A percentile compares a stretch with the other conserved stretches of the same genome.
phyloP scores from a whole-genome alignment of 495 filamentous ascomycete species.

The Penicillium coffeae region DNA sequence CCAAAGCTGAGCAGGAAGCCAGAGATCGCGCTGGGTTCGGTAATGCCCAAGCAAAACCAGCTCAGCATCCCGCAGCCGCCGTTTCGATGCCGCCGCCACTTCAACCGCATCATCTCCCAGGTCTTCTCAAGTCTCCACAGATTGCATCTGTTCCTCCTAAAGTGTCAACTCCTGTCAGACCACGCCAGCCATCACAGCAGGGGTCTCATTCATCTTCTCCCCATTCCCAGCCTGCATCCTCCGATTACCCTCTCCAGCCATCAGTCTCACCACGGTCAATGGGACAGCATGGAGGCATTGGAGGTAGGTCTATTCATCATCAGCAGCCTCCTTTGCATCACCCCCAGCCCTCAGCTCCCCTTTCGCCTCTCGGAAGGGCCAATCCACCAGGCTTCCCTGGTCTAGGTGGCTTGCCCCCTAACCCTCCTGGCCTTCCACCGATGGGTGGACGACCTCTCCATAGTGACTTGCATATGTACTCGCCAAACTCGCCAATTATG shows the following conservation, averaged over 20 bases:
- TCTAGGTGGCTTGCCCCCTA: slow-evolving; percentile 47
- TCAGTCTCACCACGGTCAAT: slow-evolving; percentile 43
- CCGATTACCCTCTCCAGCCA: slow-evolving; percentile 32
- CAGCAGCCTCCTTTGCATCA: slow-evolving; percentile 45
- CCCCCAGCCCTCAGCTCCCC: slow-evolving; percentile 48
- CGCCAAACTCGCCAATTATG: slow-evolving; percentile 42
- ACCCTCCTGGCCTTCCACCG: slow-evolving; percentile 56
- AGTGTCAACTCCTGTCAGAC: slow-evolving; percentile 69
- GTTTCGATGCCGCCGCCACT: slow-evolving; percentile 54
- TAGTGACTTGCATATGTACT: slow-evolving; percentile 55
- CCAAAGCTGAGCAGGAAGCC: slow-evolving; percentile 42
- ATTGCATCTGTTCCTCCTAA: slow-evolving; percentile 82
- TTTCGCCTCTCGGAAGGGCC: slow-evolving; percentile 52
- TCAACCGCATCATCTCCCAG: slow-evolving; percentile 38
- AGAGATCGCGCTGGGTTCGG: slow-evolving; percentile 47
- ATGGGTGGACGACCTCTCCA: slow-evolving; percentile 33
- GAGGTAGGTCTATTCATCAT: slow-evolving; percentile 26
- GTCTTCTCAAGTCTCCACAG: slow-evolving; percentile 67
- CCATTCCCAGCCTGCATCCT: slow-evolving; percentile 39
- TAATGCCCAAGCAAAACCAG: slow-evolving; percentile 43
- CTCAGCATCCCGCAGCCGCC: slow-evolving; percentile 29
- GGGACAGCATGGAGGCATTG: slow-evolving; percentile 27
- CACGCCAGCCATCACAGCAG: slow-evolving; percentile 77
- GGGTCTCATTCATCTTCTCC: slow-evolving; percentile 68
- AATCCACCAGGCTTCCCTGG: slow-evolving; percentile 46